These are phyloP conservation scores for Yamadazyma sp. DNA, from an alignment of 805 yeast genomes.

Conservation along the genomic window DNA sequence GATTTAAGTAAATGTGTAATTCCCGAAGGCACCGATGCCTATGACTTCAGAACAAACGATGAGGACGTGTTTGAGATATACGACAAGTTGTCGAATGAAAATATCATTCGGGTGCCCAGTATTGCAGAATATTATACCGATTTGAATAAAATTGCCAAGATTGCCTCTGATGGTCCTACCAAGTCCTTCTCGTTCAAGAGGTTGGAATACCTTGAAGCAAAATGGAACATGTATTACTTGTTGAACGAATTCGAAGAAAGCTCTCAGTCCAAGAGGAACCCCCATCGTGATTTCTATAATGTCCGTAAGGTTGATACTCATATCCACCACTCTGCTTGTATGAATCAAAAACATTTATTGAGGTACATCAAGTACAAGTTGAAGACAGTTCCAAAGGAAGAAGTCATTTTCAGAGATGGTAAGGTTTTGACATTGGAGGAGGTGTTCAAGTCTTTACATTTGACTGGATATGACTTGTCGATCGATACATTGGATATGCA, in stretches of 20 bases:
- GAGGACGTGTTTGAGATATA: conserved; percentile 73
- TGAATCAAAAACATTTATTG: conserved; percentile 95
- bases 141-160: conserved; percentile 65
- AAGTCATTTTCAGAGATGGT: conserved; percentile 92
- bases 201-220: conserved; percentile 90
- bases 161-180: conserved; percentile 93
- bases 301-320: conserved; percentile 97
- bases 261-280: conserved; percentile 85
- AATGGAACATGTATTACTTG: conserved; percentile 88
- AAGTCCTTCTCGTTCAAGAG: conserved; percentile 95
- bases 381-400: conserved; percentile 81
- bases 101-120: conserved; percentile 68
- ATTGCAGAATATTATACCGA: conserved; percentile 84
- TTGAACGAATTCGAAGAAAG: conserved; percentile 92
- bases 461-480: conserved; percentile 91
- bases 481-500: conserved; percentile 99
- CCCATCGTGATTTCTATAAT: conserved; percentile 96
- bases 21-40: conserved; percentile 47
- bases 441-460: conserved; percentile 86
- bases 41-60: conserved; percentile 48
- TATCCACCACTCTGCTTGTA: conserved; percentile 98
- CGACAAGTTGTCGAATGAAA: conserved; percentile 23
- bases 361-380: conserved; percentile 94
- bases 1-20: conserved; percentile 55
- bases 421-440: conserved; percentile 80